Base-by-base conservation (phyloP, 1,284 basidiomycete genomes). In the Coniferiporia sulphurascens region DNA sequence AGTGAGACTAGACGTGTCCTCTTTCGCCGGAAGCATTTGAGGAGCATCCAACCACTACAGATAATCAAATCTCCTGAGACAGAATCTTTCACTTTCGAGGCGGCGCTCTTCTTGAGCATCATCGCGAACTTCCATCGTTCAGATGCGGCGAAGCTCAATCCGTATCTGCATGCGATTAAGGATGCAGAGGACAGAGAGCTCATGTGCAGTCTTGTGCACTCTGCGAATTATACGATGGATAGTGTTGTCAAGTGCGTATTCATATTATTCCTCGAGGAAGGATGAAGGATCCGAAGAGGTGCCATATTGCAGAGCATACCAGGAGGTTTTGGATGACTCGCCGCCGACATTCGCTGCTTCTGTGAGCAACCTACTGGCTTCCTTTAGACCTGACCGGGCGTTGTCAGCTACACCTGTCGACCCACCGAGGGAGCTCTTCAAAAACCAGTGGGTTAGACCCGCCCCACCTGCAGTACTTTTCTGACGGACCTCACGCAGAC, bases 111-210 rank as follows among this genome's bases (percentile, higher is more conserved):
- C 8, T 76, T 86, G 22, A 75, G 77, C 12, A 70, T 86, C 35
- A 74, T 88, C 0, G 81, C 82, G 55, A 84, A 86, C 64, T 88
- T 83, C 65, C 85, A 87, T 67, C 84, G 83, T 65, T 84, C 83
- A 0, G 84, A 86, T 65, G 83, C 83, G 10, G 81, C 82, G 7
- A 84, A 79, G 59, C 73, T 85, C 45, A 88, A 88, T 68, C 81
- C 81, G 0, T 87, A 85, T 65, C 72, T 87, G 4, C 76, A 76
- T 19, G 72, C 74, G 32, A 79, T 87, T 36, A 71, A 71, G 46
- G 75, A 77, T 36, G 76, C 75, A 0, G 65, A 69, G 1, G 82
- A 87, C 62, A 69, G 71, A 7, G 76, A 74, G 8, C 65, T 86
- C 3, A 79, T 86, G 79, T 70, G 53, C 70, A 32, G 82, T 78